A percentile compares a stretch with the other conserved stretches of the same genome.
phyloP scores from a whole-genome alignment of 2,329 filamentous ascomycete species.

The Purpureocillium lavendulum region DNA sequence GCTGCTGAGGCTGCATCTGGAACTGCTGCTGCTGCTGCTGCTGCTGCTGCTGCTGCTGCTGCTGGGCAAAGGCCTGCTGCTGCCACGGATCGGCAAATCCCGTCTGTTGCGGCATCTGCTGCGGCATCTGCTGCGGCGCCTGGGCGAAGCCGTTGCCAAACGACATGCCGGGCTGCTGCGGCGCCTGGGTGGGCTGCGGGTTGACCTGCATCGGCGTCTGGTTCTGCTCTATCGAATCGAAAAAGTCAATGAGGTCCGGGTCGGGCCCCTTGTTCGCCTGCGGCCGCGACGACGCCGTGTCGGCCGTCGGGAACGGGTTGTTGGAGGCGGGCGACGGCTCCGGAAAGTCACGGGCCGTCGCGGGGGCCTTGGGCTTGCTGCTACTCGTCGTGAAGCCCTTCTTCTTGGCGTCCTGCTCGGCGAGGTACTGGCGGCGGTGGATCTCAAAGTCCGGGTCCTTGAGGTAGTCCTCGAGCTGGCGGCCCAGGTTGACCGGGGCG shows the following conservation, averaged over 20 bases:
- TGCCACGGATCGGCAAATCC: slow-evolving; percentile 22
- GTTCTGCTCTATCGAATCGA: slow-evolving; percentile 85
- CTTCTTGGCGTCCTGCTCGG: slow-evolving; percentile 69
- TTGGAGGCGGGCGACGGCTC: slow-evolving; percentile 28
- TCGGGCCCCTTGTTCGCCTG: slow-evolving; percentile 53
- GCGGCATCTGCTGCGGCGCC: slow-evolving; percentile 9
- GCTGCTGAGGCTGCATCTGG: slow-evolving; percentile 21
- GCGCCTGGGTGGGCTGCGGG: slow-evolving; percentile 28
- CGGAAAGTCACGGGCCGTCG: slow-evolving; percentile 15
- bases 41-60: slow-evolving; percentile 25
- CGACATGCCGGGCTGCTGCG: slow-evolving; percentile 24
- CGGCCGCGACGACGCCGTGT: slow-evolving; percentile 30
- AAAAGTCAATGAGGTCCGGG: slow-evolving; percentile 86
- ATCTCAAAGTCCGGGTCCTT: slow-evolving; percentile 93
- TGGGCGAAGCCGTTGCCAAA: slow-evolving; percentile 16
- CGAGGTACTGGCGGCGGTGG: slow-evolving; percentile 84
- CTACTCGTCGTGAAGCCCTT: slow-evolving; percentile 30
- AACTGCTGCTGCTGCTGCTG: slow-evolving; percentile 32
- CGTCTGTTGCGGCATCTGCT: slow-evolving; percentile 2
- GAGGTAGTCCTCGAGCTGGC: slow-evolving; percentile 87
- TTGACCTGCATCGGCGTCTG: slow-evolving; percentile 60
- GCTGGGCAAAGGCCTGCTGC: slow-evolving; percentile 21
- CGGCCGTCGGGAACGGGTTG: slow-evolving; percentile 33
- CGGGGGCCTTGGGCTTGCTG: slow-evolving; percentile 24
- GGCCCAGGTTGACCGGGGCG: slow-evolving; percentile 83